Base-by-base conservation (phyloP, 345 rosid species). In the Lenwebbia sp. region DNA sequence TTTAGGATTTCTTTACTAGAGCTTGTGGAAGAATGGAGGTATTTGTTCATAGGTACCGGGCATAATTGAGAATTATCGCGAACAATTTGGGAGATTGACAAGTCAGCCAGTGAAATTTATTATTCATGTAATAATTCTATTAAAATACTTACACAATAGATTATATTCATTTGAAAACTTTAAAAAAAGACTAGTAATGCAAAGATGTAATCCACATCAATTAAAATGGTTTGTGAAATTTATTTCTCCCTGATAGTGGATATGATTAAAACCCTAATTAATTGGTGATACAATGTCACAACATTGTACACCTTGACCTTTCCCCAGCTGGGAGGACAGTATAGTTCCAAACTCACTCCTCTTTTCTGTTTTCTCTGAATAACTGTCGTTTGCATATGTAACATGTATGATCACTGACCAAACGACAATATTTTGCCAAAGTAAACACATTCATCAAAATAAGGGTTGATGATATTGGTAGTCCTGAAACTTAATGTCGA, bases 31-130 rank as follows among this genome's bases (percentile, higher is more conserved):
- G 14, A 30, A 65, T 30, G 44, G 44, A 30, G 44, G 41, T 7
- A 19, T 1, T 65, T 51, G 53, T 44, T 1, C 9, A 44, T 12
- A 11, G 14, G 14, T 51, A 51, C 14, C 53, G 12, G 14, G 15
- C 15, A 50, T 9, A 50, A 50, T 50, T 50, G 52, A 50, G 52
- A 50, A 11, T 50, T 7, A 65, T 10, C 1, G 40, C 1, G 1
- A 65, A 30, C 22, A 65, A 1, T 30, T 65, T 2, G 6, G 6
- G 44, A 17, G 76, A 65, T 65, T 21, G 2, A 30, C 44, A 10
- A 30, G 44, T 19, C 6, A 0, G 1, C 2, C 1, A 65, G 44
- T 1, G 6, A 30, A 33, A 33, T 4, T 10, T 4, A 17, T 9
- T 65, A 33, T 33, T 4, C 25, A 65, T 33, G 11, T 1, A 1